Evolutionary conservation across 192 early-diverging fungal species (phyloP), one percentile per base, ranked within the genome.

Genomic region (Pilobolus umbonatus): DNA sequence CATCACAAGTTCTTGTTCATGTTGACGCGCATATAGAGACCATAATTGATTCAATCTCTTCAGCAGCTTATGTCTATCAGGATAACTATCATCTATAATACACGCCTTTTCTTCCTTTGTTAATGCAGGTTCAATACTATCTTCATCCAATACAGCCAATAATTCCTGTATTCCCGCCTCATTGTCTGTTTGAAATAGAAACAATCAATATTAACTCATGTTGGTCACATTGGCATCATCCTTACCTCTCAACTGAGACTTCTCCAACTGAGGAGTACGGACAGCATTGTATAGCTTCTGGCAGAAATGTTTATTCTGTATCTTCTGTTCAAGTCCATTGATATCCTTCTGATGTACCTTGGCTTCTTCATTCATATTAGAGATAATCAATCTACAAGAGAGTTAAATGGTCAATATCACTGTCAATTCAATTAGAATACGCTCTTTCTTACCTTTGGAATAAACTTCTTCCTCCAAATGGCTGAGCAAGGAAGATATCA

Each of bases 401-500:
- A 21, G n/a, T 31, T 31, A 43, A 28, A 28, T 36, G 60, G 17
- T 17, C 21, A 15, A 6, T n/a, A n/a, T n/a, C 46, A 28, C 9
- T 22, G 3, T 17, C 15, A 3, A 31, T 17, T 15, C 14, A 28
- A 35, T 26, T 39, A 39, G n/a, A 9, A 31, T 31, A 31, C 30
- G 1, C 14, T 9, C 2, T 24, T 17, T 5, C 28, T 47, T 55
- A 75, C 74, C 74, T 69, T 42, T 82, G 80, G 24, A 78, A 68
- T 35, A 82, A 56, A 55, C 78, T 80, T 8, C 65, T 63, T 1
- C 64, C 61, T 17, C 80, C 80, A 65, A 82, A 82, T 5, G 80
- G 80, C 26, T 77, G 73, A 0, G 80, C 80, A 29, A 82, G 42
- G 34, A 82, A 82, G 8, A 82, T 24, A 53, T 79, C 75, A 36